These are phyloP conservation scores for Yamadazyma siamensis DNA, from an alignment of 1,139 yeast species.

Conservation along the genomic window DNA sequence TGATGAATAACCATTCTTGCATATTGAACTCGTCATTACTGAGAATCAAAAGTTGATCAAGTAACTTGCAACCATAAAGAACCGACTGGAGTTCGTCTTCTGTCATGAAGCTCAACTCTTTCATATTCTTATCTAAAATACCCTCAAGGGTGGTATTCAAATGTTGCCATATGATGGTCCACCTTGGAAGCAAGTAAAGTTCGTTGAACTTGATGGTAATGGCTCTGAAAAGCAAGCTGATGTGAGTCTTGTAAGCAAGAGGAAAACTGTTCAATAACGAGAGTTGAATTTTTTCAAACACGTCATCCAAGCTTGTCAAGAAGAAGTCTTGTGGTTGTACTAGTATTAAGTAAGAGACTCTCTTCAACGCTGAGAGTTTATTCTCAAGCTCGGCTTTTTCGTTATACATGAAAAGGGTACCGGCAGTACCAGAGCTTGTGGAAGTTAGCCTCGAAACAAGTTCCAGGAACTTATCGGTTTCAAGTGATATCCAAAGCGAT, in stretches of 20 bases:
- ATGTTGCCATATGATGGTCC: conserved; percentile 68
- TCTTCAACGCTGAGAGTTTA: conserved; percentile 47
- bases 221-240: conserved; percentile 59
- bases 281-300: conserved; percentile 49
- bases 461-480: conserved; percentile 60
- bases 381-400: conserved; percentile 60
- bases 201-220: conserved; percentile 60
- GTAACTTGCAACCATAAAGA: conserved; percentile 66
- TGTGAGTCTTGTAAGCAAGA: conserved; percentile 37
- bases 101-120: conserved; percentile 29
- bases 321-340: conserved; percentile 60
- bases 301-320: conserved; percentile 43
- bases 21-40: conserved; percentile 77
- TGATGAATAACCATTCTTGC: conserved; percentile 82
- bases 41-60: conserved; percentile 68
- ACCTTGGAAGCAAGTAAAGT: conserved; percentile 61
- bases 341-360: conserved; percentile 61
- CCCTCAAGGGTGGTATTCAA: conserved; percentile 52
- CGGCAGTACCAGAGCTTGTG: conserved; percentile 45
- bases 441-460: conserved; percentile 49
- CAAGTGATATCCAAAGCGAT: conserved; percentile 48
- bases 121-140: conserved; percentile 25
- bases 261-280: conserved; percentile 34
- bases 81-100: conserved; percentile 41
- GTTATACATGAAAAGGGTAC: conserved; percentile 71